Conservation (phyloP, 352 stramenopile genomes). For the Pythium folliculosum region DNA sequence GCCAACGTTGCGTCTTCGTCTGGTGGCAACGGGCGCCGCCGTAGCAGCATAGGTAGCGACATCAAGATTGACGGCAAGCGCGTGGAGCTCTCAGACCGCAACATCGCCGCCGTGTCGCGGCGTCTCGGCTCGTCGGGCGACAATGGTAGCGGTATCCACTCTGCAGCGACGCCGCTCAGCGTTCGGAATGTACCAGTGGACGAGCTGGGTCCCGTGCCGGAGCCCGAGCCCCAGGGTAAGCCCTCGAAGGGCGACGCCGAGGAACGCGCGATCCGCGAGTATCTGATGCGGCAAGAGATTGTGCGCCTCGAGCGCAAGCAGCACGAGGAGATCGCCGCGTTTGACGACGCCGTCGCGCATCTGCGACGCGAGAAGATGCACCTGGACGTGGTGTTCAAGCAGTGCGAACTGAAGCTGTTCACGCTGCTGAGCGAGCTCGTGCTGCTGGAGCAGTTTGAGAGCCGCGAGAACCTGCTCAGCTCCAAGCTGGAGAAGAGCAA, state of each 20-base stretch:
- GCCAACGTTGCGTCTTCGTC: background rate
- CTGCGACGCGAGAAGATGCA: slow-evolving; percentile 85
- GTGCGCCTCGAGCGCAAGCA: slow-evolving; percentile 65
- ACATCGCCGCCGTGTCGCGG: slow-evolving; percentile 23
- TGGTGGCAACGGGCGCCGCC: background rate
- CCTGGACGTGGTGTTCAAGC: slow-evolving; percentile 88
- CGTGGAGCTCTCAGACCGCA: slow-evolving; percentile 17
- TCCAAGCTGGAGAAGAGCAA: slow-evolving; percentile 86
- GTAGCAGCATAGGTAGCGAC: slow-evolving; percentile 14
- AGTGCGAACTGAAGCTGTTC: slow-evolving; percentile 87
- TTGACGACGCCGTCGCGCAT: slow-evolving; percentile 89
- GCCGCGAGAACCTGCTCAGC: slow-evolving; percentile 86
- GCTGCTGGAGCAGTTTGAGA: slow-evolving; percentile 91
- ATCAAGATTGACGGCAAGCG: slow-evolving; percentile 25
- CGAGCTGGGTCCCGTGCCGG: slow-evolving; percentile 1
- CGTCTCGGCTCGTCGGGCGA: background rate
- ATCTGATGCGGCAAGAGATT: slow-evolving; percentile 71
- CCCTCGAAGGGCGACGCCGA: slow-evolving; percentile 41
- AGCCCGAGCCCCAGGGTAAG: background rate
- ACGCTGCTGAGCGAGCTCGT: slow-evolving; percentile 85
- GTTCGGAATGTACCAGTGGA: slow-evolving; percentile 25
- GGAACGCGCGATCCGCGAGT: slow-evolving; percentile 45
- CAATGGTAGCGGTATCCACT: background rate
- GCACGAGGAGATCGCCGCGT: slow-evolving; percentile 63
- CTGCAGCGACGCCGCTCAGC: slow-evolving; percentile 1